Percentiles rank a stretch among this genome's conserved stretches.
Evolutionary conservation across 768 basidiomycete genomes (phyloP).

Genomic region (Paxillus ammoniavirescens): DNA sequence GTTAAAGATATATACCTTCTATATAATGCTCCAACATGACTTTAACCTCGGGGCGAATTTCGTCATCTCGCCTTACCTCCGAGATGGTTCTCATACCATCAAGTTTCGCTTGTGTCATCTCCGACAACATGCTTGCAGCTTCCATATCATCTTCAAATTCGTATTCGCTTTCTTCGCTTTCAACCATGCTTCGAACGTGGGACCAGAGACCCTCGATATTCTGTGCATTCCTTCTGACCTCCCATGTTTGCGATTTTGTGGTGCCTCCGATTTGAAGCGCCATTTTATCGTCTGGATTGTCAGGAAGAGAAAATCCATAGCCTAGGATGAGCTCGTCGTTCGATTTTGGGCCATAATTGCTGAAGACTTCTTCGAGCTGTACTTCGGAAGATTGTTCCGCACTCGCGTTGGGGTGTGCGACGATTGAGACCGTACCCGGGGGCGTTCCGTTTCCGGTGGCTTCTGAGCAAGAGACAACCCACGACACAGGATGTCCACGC

Average conservation of each 20-base stretch:
- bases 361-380: conserved; percentile 60
- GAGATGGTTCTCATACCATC: conserved; percentile 45
- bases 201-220: conserved; percentile 63
- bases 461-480: conserved; percentile 56
- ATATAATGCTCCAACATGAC: conserved; percentile 70
- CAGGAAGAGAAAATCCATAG: conserved; percentile 81
- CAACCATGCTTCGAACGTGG: conserved; percentile 40
- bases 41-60: conserved; percentile 54
- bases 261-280: conserved; percentile 69
- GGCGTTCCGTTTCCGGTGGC: background rate
- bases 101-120: conserved; percentile 60
- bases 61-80: conserved; percentile 14
- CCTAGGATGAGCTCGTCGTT: conserved; percentile 89
- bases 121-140: conserved; percentile 58
- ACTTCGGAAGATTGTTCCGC: conserved; percentile 32
- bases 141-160: conserved; percentile 67
- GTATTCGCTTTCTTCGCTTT: conserved; percentile 16
- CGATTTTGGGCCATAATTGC: conserved; percentile 91
- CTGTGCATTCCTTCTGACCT: conserved; percentile 55
- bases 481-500: conserved; percentile 77
- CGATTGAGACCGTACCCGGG: conserved; percentile 55
- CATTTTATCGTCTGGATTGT: conserved; percentile 87
- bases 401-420: conserved; percentile 41
- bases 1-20: conserved; percentile 41
- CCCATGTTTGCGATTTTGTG: conserved; percentile 45